Percentiles rank a stretch among this genome's conserved stretches.
phyloP scores from a whole-genome alignment of 2,329 filamentous ascomycete species.

The Zymoseptoria tritici region DNA sequence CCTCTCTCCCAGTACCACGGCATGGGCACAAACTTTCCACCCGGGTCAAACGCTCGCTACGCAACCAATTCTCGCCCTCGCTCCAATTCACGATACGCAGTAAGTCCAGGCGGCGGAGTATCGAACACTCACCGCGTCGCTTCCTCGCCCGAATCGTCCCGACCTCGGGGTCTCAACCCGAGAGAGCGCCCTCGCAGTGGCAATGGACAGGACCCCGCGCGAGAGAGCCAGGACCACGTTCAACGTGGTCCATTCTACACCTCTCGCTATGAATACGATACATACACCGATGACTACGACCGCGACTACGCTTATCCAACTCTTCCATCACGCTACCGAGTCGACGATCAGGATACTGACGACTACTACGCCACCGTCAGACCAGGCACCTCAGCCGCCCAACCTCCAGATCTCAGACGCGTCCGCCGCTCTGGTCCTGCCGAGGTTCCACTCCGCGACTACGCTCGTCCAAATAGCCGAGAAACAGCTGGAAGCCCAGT shows the following conservation, averaged over 20 bases:
- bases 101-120: neutral
- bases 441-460: neutral
- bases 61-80: neutral
- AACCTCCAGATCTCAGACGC: neutral
- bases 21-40: neutral
- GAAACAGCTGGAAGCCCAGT: slow-evolving; percentile 9
- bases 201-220: neutral
- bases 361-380: neutral
- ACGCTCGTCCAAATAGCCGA: neutral
- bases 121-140: neutral
- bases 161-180: neutral
- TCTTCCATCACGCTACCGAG: neutral
- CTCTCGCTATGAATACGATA: neutral
- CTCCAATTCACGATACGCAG: neutral
- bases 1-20: neutral
- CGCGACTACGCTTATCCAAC: neutral
- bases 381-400: neutral
- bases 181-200: neutral
- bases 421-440: neutral
- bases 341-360: neutral
- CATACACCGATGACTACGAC: neutral
- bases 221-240: neutral
- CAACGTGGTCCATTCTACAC: neutral
- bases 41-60: neutral
- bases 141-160: neutral